Evolutionary conservation across 192 early-diverging fungal genomes (phyloP), one percentile per base, ranked within the genome.

Genomic region (Phlyctochytrium arcticum): DNA sequence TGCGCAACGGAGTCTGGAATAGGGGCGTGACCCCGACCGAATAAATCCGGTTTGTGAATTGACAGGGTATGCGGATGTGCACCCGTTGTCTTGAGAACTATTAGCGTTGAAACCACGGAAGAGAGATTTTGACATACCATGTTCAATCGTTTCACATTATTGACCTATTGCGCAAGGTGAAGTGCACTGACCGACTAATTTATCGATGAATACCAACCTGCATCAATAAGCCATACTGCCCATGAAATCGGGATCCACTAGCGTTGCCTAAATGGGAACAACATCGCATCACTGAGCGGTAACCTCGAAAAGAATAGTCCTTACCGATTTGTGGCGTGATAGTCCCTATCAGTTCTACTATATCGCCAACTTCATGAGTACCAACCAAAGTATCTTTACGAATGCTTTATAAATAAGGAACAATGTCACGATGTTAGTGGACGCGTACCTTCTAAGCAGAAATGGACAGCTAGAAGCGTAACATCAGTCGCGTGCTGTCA

Each of bases 361-460:
- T 17, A 21, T 63, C 61, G 30, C 61, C 61, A 29, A 54, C 48
- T 63, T 54, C 30, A 5, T 55, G 29, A 1, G 34, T 34, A 6
- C 29, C n/a, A 10, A 35, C 49, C 26, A 63, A 33, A n/a, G n/a
- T n/a, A n/a, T n/a, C n/a, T n/a, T n/a, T n/a, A n/a, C n/a, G n/a
- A n/a, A n/a, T n/a, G n/a, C n/a, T n/a, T n/a, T n/a, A n/a, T n/a
- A n/a, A n/a, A n/a, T n/a, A n/a, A n/a, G n/a, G n/a, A n/a, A n/a
- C n/a, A n/a, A n/a, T n/a, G n/a, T n/a, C n/a, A n/a, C n/a, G n/a
- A n/a, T n/a, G n/a, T n/a, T n/a, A n/a, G n/a, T n/a, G 21, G 21
- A 44, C 21, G 21, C 39, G 15, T 44, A 44, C 39, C 58, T 46
- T 60, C 58, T 39, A 60, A 60, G 19, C 29, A n/a, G 37, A 60